These are phyloP conservation scores for Ogataea methanolica DNA, from an alignment of 805 yeast genomes.

Conservation along the genomic window DNA sequence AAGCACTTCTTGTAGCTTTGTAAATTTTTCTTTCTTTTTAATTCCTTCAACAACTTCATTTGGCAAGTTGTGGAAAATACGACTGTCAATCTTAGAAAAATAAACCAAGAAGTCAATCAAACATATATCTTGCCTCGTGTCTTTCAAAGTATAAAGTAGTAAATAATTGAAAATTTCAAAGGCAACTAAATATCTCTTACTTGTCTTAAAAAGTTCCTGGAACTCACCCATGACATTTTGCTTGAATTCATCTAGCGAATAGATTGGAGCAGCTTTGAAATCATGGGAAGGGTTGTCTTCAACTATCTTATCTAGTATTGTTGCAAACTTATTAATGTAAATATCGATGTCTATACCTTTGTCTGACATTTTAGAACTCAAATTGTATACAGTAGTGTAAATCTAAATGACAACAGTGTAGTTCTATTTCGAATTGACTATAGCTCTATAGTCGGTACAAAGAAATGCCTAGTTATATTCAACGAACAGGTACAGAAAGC, in stretches of 20 bases:
- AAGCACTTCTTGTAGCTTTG: constrained; percentile 9
- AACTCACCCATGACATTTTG: constrained; percentile 12
- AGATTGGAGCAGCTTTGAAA: constrained; percentile 15
- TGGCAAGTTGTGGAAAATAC: constrained; percentile 17
- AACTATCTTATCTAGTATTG: constrained; percentile 12
- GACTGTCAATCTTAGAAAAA: constrained; percentile 17
- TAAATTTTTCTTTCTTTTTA: constrained; percentile 5
- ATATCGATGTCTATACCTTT: not conserved
- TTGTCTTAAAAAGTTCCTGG: constrained; percentile 12
- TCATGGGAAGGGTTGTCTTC: constrained; percentile 17
- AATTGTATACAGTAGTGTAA: too few relatives aligned
- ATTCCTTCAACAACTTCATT: constrained; percentile 15
- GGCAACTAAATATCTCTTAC: constrained; percentile 12
- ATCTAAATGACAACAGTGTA: too few relatives aligned
- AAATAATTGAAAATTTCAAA: constrained; percentile 12
- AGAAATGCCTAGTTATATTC: too few relatives aligned
- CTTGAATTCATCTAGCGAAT: constrained; percentile 20
- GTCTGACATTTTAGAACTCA: not conserved
- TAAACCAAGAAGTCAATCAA: constrained; percentile 22
- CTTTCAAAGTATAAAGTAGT: constrained; percentile 1
- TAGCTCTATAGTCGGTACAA: too few relatives aligned
- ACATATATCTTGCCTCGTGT: constrained; percentile 14
- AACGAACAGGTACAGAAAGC: too few relatives aligned
- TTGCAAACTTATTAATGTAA: constrained; percentile 3
- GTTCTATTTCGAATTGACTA: too few relatives aligned